These are phyloP conservation scores for Boechera retrofracta DNA, from an alignment of 345 rosid genomes.

Conservation along the genomic window DNA sequence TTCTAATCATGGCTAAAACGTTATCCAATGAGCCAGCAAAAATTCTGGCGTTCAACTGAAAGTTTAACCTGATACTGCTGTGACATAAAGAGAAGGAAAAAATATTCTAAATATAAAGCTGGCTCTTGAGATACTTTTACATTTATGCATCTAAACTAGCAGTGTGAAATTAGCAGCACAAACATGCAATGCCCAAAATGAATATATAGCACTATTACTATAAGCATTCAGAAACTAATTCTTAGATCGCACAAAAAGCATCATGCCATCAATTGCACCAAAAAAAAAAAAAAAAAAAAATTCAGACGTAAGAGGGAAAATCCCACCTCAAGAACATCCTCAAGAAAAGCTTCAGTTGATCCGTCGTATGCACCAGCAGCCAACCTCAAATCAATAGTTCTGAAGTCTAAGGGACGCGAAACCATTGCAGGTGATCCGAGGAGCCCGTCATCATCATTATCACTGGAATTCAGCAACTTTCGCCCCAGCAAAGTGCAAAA, in stretches of 20 bases:
- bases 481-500: conserved; percentile 91
- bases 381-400: conserved; percentile 95
- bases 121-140: conserved; percentile 4
- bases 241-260: conserved; percentile 25
- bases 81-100: conserved; percentile 20
- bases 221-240: conserved; percentile 31
- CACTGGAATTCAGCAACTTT: conserved; percentile 66
- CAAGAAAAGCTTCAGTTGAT: conserved; percentile 88
- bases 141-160: conserved; percentile 21
- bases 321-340: conserved; percentile 95
- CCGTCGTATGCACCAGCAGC: conserved; percentile 88
- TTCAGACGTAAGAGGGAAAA: conserved; percentile 16
- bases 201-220: neutral
- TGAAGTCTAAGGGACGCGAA: conserved; percentile 91
- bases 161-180: conserved; percentile 7
- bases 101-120: conserved; percentile 16
- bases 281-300: conserved; percentile 1
- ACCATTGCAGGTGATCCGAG: conserved; percentile 98
- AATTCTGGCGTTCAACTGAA: conserved; percentile 10
- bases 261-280: conserved; percentile 14
- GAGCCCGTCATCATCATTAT: conserved; percentile 94
- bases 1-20: conserved; percentile 18
- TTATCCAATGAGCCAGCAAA: conserved; percentile 12
- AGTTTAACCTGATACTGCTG: conserved; percentile 11
- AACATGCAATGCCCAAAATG: neutral